Evolutionary conservation across 768 basidiomycete species (phyloP).

Genomic region (Collybia nuda): DNA sequence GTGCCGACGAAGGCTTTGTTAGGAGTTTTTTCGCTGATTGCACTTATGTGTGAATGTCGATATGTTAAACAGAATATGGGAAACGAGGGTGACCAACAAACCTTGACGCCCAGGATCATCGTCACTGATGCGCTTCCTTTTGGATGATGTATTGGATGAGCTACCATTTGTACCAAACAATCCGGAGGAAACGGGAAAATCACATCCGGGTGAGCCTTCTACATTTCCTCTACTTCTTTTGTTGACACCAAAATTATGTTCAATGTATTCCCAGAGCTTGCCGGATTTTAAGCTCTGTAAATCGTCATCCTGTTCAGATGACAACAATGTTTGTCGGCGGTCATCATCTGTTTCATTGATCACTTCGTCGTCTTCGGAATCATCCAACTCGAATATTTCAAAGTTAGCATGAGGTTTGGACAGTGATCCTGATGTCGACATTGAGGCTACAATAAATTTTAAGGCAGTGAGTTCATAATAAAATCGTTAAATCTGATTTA

Average conservation of each 20-base stretch:
- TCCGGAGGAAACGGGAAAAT: background rate
- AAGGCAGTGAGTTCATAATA: background rate
- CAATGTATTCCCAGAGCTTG: slow-evolving; percentile 42
- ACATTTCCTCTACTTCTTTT: slow-evolving; percentile 3
- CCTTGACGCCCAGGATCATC: slow-evolving; percentile 4
- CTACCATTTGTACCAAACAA: background rate
- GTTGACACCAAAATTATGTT: slow-evolving; percentile 51
- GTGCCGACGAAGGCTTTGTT: background rate
- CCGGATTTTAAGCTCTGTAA: slow-evolving; percentile 39
- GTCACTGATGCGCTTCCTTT: slow-evolving; percentile 9
- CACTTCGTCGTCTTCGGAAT: slow-evolving; percentile 30
- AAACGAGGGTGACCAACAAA: background rate
- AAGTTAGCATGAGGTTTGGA: slow-evolving; percentile 24
- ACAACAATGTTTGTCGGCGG: slow-evolving; percentile 52
- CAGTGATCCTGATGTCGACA: slow-evolving; percentile 3
- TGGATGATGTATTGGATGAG: background rate
- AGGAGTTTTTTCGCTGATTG: background rate
- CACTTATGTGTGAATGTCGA: background rate
- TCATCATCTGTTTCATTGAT: slow-evolving; percentile 42
- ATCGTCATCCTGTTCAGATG: slow-evolving; percentile 43
- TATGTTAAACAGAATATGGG: background rate
- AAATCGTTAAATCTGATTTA: slow-evolving; percentile 12
- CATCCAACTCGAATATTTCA: slow-evolving; percentile 6
- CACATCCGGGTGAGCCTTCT: slow-evolving; percentile 17
- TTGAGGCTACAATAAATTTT: background rate